Evolutionary conservation across 2,329 filamentous ascomycete species (phyloP).

Genomic region (Simplicillium sp.): DNA sequence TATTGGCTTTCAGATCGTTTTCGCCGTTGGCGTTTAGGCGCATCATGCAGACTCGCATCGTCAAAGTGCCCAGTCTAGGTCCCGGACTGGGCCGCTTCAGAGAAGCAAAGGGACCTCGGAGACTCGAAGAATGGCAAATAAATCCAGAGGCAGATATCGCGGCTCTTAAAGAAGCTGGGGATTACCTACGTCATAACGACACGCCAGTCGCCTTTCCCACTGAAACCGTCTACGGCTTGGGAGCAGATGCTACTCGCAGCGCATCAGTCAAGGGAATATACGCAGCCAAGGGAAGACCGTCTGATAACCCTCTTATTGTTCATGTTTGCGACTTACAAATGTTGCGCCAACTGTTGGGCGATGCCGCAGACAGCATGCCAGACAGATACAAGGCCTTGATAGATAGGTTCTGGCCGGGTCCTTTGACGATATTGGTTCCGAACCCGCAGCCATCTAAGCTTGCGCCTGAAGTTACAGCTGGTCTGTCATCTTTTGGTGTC

Average conservation of each 20-base stretch:
- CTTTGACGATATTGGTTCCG: constrained; percentile 81
- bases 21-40: too few species aligned
- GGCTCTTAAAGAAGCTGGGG: constrained; percentile 54
- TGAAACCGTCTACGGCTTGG: constrained; percentile 93
- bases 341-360: constrained; percentile 51
- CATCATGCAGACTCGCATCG: constrained; percentile 29
- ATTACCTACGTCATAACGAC: constrained; percentile 53
- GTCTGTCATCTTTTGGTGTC: constrained; percentile 74
- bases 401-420: constrained; percentile 83
- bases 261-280: constrained; percentile 86
- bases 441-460: constrained; percentile 61
- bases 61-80: constrained; percentile 21
- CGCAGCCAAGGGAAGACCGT: constrained; percentile 77
- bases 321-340: constrained; percentile 78
- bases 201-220: constrained; percentile 90
- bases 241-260: constrained; percentile 87
- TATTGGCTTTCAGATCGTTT: too few species aligned
- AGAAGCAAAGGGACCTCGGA: constrained; percentile 15
- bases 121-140: constrained; percentile 34
- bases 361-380: constrained; percentile 44
- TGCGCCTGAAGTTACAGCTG: constrained; percentile 87
- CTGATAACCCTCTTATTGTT: constrained; percentile 92
- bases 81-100: constrained; percentile 23
- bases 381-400: constrained; percentile 71
- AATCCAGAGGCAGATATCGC: constrained; percentile 18